A percentile compares a stretch with the other conserved stretches of the same genome.
phyloP scores from a whole-genome alignment of 768 basidiomycete genomes.

The Exidia glandulosa region DNA sequence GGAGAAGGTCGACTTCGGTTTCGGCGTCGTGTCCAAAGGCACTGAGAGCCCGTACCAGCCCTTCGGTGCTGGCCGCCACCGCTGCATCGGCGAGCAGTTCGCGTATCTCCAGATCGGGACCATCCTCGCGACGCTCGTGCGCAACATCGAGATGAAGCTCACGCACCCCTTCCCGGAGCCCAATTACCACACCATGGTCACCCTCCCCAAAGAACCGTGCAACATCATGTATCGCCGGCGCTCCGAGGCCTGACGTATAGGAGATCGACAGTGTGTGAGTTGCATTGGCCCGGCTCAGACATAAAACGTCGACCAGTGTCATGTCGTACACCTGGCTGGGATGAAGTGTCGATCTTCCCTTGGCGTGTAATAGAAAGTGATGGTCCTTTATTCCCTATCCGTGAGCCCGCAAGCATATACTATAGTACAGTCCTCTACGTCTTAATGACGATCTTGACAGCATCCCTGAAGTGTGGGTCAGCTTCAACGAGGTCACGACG shows the following conservation, averaged over 20 bases:
- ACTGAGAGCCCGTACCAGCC: slow-evolving; percentile 95
- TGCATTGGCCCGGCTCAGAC: no score
- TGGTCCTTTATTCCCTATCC: no score
- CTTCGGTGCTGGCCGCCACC: slow-evolving; percentile 92
- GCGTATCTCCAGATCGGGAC: slow-evolving; percentile 90
- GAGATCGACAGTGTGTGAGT: no score
- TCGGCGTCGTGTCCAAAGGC: slow-evolving; percentile 90
- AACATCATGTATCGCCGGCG: slow-evolving; percentile 13
- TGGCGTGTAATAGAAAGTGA: no score
- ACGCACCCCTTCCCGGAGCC: slow-evolving; percentile 60
- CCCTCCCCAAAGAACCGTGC: slow-evolving; percentile 52
- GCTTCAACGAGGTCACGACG: background rate
- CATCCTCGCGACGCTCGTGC: slow-evolving; percentile 67
- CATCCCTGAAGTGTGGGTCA: background rate
- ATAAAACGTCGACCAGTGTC: no score
- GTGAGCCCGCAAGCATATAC: no score
- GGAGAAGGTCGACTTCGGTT: slow-evolving; percentile 94
- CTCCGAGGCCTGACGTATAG: background rate
- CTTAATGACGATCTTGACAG: slow-evolving; percentile 43
- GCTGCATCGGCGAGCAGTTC: slow-evolving; percentile 93
- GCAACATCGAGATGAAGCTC: slow-evolving; percentile 63
- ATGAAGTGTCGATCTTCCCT: no score
- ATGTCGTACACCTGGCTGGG: no score
- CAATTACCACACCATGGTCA: slow-evolving; percentile 95
- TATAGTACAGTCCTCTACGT: slow-evolving; percentile 22